Conservation (phyloP, 352 stramenopile species). For the Globisporangium iwayamae region DNA sequence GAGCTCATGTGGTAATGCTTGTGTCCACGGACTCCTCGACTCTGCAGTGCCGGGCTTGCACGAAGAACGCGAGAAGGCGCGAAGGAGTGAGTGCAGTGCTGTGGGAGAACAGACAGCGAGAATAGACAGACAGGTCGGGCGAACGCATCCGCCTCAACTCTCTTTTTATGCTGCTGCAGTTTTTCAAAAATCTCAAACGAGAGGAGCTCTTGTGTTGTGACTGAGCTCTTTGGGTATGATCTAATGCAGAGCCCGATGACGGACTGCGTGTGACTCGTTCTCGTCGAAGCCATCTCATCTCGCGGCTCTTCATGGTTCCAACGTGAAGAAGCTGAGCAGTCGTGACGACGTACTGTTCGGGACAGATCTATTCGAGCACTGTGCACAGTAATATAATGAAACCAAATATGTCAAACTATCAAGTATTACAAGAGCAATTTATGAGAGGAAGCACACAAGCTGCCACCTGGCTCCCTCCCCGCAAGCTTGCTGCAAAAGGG, state of each 20-base stretch:
- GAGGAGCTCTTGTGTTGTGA: not conserved
- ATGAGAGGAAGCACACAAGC: not conserved
- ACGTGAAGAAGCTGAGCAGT: no score
- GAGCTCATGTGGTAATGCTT: not conserved
- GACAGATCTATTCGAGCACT: no score
- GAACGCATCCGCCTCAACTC: not conserved
- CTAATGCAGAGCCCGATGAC: not conserved
- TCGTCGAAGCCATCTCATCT: not conserved
- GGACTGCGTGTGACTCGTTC: not conserved
- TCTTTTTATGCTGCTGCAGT: not conserved
- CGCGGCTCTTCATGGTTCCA: no score
- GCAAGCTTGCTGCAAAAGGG: conserved; percentile 1
- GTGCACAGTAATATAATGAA: no score
- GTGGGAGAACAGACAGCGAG: not conserved
- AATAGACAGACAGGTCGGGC: no score
- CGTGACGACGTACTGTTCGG: no score
- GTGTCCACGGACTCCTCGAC: no score
- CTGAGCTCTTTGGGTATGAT: not conserved
- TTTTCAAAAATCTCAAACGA: not conserved
- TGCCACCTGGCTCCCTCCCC: conserved; percentile 8
- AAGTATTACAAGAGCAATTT: no score
- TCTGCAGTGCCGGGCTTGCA: no score
- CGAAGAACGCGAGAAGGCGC: not conserved
- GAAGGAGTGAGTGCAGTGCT: not conserved
- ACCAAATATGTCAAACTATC: no score